Conservation (phyloP, 2,329 filamentous ascomycete species). For the Diaporthe sp. region DNA sequence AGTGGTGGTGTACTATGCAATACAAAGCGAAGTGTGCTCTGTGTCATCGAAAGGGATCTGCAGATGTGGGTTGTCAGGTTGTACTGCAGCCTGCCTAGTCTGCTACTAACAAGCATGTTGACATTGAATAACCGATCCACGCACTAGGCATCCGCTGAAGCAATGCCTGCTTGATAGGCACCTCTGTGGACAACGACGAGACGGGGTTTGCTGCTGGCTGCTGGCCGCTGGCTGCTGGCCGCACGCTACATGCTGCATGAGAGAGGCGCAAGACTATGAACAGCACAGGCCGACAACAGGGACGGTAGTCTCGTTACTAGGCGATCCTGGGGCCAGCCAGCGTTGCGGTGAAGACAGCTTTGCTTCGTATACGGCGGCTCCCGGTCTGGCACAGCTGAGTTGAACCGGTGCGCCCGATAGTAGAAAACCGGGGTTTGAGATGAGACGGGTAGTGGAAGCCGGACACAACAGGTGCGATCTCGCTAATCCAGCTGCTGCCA, state of each 20-base stretch:
- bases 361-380: conserved; percentile 2
- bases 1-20: conserved; percentile 11
- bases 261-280: background rate
- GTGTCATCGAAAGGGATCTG: conserved; percentile 24
- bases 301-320: background rate
- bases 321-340: background rate
- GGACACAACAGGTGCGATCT: conserved; percentile 23
- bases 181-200: conserved; percentile 14
- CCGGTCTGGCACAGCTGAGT: conserved; percentile 9
- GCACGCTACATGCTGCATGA: conserved; percentile 8
- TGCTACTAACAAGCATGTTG: conserved; percentile 17
- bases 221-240: background rate
- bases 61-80: conserved; percentile 25
- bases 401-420: conserved; percentile 31
- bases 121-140: background rate
- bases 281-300: conserved; percentile 16
- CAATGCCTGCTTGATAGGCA: conserved; percentile 20
- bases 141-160: conserved; percentile 15
- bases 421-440: conserved; percentile 1
- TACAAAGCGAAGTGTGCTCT: conserved; percentile 20
- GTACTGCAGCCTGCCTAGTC: conserved; percentile 31
- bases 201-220: background rate
- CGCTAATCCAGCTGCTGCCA: background rate
- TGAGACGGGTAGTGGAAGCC: conserved; percentile 9
- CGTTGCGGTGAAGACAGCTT: conserved; percentile 15